Evolutionary conservation across 139 green algal species (phyloP), one percentile per base, ranked within the genome.

Genomic region (Chlamydomonas incerta): DNA sequence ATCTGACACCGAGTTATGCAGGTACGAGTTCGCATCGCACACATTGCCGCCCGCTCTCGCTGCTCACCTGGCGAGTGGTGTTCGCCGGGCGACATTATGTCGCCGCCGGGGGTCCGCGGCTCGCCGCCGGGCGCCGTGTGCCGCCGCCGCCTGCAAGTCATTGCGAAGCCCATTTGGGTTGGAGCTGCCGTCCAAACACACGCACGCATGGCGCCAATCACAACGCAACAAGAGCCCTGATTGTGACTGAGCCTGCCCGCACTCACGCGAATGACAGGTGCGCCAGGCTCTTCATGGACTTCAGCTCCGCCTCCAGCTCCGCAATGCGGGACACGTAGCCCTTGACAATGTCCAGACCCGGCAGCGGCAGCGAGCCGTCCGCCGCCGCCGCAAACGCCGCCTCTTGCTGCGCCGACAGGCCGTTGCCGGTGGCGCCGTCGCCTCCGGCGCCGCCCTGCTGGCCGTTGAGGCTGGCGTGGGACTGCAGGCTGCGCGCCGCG

Each of bases 261-360:
- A 85, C 79, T n/a, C 50, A 85, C 79, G 79, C 72, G 50, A 76
- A 85, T 5, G 79, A 70, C 4, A 85, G 14, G 33, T 79, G 62
- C 63, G 60, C 66, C 47, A 86, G 71, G 34, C 74, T 66, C 71
- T 87, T 84, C 18, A 84, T 37, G 79, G 62, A 71, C 57, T 63
- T 74, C 47, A 96, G 67, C 86, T 97, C 91, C 15, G 79, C 65
- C 88, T 97, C 92, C 47, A 97, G 89, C 33, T 93, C 80, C 0
- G 90, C 87, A 34, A 97, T 95, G 24, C 90, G 83, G 6, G 86
- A 80, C 17, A 95, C 71, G 60, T 94, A 92, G 29, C 31, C 75
- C 58, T 81, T 82, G 20, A 94, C 62, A 29, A 93, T 85, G 63
- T 85, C 84, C 37, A 86, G 55, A 2, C 72, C 65, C 1, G 82